phyloP scores from a whole-genome alignment of 441 rosid species.

The Omphalea diandra region DNA sequence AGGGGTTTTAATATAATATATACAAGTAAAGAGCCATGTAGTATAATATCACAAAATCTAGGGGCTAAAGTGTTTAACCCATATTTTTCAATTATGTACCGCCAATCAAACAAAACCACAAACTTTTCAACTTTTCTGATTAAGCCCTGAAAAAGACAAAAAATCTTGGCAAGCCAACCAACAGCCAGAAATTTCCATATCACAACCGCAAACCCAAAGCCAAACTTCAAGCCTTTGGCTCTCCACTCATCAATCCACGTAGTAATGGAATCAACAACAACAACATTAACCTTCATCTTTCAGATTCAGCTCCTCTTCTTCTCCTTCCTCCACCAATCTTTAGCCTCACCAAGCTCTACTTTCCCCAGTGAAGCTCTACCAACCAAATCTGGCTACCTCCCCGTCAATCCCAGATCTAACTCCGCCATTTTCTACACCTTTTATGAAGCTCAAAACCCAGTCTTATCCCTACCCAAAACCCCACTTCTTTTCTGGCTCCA shows the following conservation, averaged over 20 bases:
- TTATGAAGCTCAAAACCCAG: slow-evolving; percentile 68
- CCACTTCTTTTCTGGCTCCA: slow-evolving; percentile 86
- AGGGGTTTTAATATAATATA: too few species aligned
- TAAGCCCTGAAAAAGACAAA: not conserved
- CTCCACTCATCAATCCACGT: too few species aligned
- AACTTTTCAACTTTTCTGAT: not conserved
- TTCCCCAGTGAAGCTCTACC: slow-evolving; percentile 61
- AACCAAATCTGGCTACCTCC: slow-evolving; percentile 77
- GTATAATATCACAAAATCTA: too few species aligned
- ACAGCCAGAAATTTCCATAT: not conserved
- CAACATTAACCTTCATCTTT: slow-evolving; percentile 11
- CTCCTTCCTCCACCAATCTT: slow-evolving; percentile 20
- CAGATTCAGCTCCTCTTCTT: slow-evolving; percentile 30
- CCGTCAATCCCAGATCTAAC: slow-evolving; percentile 42
- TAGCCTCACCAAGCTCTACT: slow-evolving; percentile 18
- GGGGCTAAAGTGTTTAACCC: too few species aligned
- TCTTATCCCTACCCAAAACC: slow-evolving; percentile 44
- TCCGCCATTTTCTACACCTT: slow-evolving; percentile 74
- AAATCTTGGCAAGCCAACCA: too few species aligned
- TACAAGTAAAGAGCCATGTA: too few species aligned
- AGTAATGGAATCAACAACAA: slow-evolving; percentile 21
- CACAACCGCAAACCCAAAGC: not conserved
- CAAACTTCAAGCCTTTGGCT: not conserved
- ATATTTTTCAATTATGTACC: too few species aligned
- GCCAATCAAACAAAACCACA: too few species aligned